A percentile compares a stretch with the other conserved stretches of the same genome.
These are phyloP conservation scores for Boletellus emodensis DNA, from an alignment of 768 basidiomycete species.

Conservation along the genomic window DNA sequence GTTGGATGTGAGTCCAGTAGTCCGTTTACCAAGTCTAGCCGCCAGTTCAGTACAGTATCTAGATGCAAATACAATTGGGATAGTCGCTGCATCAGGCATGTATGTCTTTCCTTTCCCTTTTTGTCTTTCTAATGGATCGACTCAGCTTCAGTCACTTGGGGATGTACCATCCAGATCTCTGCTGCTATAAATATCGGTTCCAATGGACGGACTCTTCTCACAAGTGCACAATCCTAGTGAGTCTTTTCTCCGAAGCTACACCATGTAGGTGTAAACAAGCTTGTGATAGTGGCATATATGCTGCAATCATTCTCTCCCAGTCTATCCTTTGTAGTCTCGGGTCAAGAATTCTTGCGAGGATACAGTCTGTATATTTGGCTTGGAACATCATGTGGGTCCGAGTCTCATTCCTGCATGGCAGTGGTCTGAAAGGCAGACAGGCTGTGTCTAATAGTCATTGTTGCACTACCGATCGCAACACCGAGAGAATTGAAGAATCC, in stretches of 20 bases:
- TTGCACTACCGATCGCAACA: constrained; percentile 61
- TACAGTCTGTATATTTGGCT: constrained; percentile 50
- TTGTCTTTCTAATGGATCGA: constrained; percentile 2
- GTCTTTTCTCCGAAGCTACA: constrained; percentile 25
- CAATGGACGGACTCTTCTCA: constrained; percentile 33
- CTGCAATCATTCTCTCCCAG: constrained; percentile 55
- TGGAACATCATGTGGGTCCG: constrained; percentile 37
- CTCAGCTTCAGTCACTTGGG: constrained; percentile 60
- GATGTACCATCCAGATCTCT: constrained; percentile 56
- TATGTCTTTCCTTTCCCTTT: not conserved
- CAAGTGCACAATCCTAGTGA: constrained; percentile 42
- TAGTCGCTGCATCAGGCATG: constrained; percentile 36
- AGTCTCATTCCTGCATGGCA: not conserved
- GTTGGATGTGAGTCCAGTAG: constrained; percentile 49
- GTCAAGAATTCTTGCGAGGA: constrained; percentile 58
- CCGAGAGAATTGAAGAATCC: constrained; percentile 56
- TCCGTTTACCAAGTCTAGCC: not conserved
- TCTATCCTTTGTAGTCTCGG: constrained; percentile 62
- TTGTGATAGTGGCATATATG: constrained; percentile 54
- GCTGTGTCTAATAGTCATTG: constrained; percentile 32
- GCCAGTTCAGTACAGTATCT: not conserved
- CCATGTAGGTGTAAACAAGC: constrained; percentile 39
- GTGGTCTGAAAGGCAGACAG: not conserved
- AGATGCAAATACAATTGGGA: constrained; percentile 51
- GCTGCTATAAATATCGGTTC: constrained; percentile 57